Conservation (phyloP, 2,329 filamentous ascomycete species). For the Aspergillus floridensis region DNA sequence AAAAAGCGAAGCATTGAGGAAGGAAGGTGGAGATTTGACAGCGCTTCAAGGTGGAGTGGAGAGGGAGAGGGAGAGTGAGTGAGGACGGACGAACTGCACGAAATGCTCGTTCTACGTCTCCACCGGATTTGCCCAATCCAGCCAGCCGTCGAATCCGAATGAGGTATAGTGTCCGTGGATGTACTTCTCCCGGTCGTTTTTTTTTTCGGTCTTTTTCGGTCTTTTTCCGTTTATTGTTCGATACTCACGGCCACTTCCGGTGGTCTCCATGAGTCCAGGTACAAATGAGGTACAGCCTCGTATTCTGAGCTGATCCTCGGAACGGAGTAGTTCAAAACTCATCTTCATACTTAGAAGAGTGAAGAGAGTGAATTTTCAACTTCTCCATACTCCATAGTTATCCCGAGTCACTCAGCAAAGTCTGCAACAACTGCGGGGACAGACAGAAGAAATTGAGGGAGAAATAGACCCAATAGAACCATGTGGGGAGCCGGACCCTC, state of each 20-base stretch:
- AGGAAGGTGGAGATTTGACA: background rate
- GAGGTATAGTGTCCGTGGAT: slow-evolving; percentile 15
- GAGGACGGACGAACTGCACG: slow-evolving; percentile 2
- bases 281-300: background rate
- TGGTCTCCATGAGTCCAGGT: background rate
- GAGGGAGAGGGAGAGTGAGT: background rate
- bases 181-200: background rate
- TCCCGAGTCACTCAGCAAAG: background rate
- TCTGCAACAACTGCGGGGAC: background rate
- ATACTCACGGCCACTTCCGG: background rate
- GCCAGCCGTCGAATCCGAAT: slow-evolving; percentile 6
- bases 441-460: background rate
- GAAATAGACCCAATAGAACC: background rate
- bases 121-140: slow-evolving; percentile 15
- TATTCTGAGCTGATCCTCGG: background rate
- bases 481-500: background rate
- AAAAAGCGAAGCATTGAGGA: background rate
- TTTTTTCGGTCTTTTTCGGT: background rate
- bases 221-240: background rate
- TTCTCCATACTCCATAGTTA: background rate
- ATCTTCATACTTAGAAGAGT: no score
- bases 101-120: background rate
- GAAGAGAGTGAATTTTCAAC: no score
- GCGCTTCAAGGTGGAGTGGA: slow-evolving; percentile 3
- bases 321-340: no score